Conservation (phyloP, 2,329 filamentous ascomycete species). For the Rhinocladiella similis region DNA sequence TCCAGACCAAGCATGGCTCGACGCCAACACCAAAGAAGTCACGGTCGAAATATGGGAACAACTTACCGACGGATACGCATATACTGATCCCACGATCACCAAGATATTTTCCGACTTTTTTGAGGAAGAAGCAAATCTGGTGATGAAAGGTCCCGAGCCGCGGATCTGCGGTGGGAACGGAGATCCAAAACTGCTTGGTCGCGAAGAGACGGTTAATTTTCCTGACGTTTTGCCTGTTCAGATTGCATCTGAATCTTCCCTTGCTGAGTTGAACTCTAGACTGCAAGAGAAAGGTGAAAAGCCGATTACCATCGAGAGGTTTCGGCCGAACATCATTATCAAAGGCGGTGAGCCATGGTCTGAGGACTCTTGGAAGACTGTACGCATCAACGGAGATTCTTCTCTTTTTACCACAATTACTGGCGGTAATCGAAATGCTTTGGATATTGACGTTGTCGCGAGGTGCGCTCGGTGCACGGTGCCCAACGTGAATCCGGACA, state of each 20-base stretch:
- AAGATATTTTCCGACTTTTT: constrained; percentile 57
- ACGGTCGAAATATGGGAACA: constrained; percentile 60
- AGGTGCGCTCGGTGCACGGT: constrained; percentile 63
- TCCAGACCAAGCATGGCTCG: constrained; percentile 55
- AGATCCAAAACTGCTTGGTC: constrained; percentile 54
- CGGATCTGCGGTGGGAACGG: constrained; percentile 59
- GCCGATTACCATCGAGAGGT: constrained; percentile 60
- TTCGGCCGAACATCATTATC: constrained; percentile 65
- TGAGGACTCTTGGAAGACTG: constrained; percentile 64
- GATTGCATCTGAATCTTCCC: constrained; percentile 56
- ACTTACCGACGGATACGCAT: constrained; percentile 59
- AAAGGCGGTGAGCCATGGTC: constrained; percentile 57
- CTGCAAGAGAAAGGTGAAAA: constrained; percentile 45
- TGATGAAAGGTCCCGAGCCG: constrained; percentile 62
- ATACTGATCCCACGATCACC: constrained; percentile 51
- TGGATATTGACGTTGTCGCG: constrained; percentile 59
- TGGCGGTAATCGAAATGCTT: constrained; percentile 15
- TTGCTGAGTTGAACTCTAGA: constrained; percentile 59
- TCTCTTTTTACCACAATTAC: constrained; percentile 15
- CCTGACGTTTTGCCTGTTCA: constrained; percentile 60
- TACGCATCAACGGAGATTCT: constrained; percentile 45
- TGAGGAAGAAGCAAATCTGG: constrained; percentile 50
- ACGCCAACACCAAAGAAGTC: constrained; percentile 50
- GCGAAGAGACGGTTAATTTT: constrained; percentile 56
- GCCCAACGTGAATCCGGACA: constrained; percentile 65